Base-by-base conservation (phyloP, 331 rosid genomes). In the Ulmus americana region DNA sequence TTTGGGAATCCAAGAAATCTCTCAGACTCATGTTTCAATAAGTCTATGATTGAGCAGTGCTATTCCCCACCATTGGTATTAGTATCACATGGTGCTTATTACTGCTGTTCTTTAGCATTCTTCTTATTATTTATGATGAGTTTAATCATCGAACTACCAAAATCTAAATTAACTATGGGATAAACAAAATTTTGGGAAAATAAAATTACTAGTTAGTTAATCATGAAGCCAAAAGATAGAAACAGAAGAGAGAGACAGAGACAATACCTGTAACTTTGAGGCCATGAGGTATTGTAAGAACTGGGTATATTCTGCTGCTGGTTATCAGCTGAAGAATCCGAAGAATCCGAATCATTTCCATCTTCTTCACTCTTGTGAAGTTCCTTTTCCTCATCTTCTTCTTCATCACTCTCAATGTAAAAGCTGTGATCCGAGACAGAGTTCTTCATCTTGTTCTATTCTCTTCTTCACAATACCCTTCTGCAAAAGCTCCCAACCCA, bases 191-290 rank as follows among this genome's bases (percentile, higher is more conserved):
- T 62, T 16, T 61, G 5, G 10, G 48, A 14, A 13, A 55, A 8
- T 10, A 14, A 44, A 13, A 42, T 13, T 13, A 49, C 54, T 49
- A 49, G 15, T 10, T 49, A 18, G 16, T 3, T 8, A 6, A 50
- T 6, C 6, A 14, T 5, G 8, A 50, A 50, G 18, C 1, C 6
- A 49, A 55, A 15, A 61, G 12, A 48, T 5, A 10, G 42, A 7
- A 18, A 55, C 16, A 67, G 20, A 6, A 44, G n/a, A 59, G n/a
- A 22, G 13, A n/a, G 10, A 59, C 22, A 39, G 12, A 59, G 39
- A 28, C 20, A 59, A 71, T 64, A 94, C 99, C 99, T 94, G 91
- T 94, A 94, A 87, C 97, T 89, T 72, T 90, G 96, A 64, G 99
- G 99, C 99, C 99, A 94, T 28, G 90, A 65, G 53, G 82, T 79